Conservation (phyloP, 805 yeast genomes). For the Millerozyma miso region DNA sequence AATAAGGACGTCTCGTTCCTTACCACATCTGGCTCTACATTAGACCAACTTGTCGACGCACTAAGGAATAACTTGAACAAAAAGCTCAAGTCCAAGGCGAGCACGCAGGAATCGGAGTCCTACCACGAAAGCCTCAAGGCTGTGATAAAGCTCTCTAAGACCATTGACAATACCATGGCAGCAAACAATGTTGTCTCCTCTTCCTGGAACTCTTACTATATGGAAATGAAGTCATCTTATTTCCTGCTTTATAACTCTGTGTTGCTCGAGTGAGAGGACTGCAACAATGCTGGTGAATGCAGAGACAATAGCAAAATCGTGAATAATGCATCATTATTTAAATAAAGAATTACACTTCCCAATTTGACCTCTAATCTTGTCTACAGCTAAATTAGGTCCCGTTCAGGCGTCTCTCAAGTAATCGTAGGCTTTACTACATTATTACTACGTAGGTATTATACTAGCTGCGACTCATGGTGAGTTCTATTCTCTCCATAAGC, state of each 20-base stretch:
- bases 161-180: slow-evolving; percentile 10
- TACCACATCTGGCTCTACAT: slow-evolving; percentile 8
- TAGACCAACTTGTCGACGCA: slow-evolving; percentile 31
- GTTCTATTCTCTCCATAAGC: too few relatives aligned
- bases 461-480: too few relatives aligned
- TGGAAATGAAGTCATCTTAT: slow-evolving; percentile 4
- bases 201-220: slow-evolving; percentile 7
- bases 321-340: background rate
- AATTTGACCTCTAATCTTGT: too few relatives aligned
- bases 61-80: slow-evolving; percentile 34
- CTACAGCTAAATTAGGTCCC: too few relatives aligned
- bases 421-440: too few relatives aligned
- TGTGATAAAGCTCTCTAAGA: slow-evolving; percentile 25
- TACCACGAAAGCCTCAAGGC: slow-evolving; percentile 44
- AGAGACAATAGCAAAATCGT: background rate
- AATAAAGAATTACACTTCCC: too few relatives aligned
- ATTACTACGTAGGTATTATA: too few relatives aligned
- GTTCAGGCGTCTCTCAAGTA: too few relatives aligned
- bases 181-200: slow-evolving; percentile 5
- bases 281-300: background rate
- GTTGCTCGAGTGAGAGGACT: background rate
- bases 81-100: slow-evolving; percentile 55
- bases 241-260: background rate
- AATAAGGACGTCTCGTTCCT: slow-evolving; percentile 25
- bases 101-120: slow-evolving; percentile 63